Base-by-base conservation (phyloP, 495 filamentous ascomycete species). In the Tuber brumale region DNA sequence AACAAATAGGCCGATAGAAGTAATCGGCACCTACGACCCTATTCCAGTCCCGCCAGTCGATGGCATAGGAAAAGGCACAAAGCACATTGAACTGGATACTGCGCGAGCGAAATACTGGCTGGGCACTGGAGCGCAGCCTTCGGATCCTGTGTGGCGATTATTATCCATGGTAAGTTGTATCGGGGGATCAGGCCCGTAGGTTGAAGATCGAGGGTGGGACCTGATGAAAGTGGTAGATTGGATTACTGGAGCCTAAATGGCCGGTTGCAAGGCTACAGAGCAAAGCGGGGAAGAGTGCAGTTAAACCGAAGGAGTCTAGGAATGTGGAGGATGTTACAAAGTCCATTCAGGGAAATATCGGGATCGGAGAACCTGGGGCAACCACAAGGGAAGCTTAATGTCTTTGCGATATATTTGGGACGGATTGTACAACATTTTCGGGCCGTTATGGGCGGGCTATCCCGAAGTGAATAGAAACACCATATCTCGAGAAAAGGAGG, bases 91-190 rank as follows among this genome's bases (percentile, higher is more conserved):
- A 74, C 87, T 99, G 3, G 95, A 99, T 86, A 87, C 87, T 1
- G 84, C 88, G 72, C 87, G 95, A 70, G 92, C 94, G 73, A 91
- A 92, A 84, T 99, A 99, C 85, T 99, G 95, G 95, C 86, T 99
- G 21, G 95, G 95, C 83, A 94, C 97, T 16, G 95, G 95, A 5
- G 95, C 95, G 57, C 95, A 99, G 85, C 94, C 95, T 42, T 94
- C 90, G 79, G 93, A 97, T 79, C 88, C 92, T 6, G 92, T 91
- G 42, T 96, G 94, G 95, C 87, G 94, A 85, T 82, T 99, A 79
- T 84, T 99, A 84, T 86, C 86, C 72, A 90, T 97, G 92, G 95
- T 97, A 86, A 71, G 92, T 85, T 18, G 41, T 37, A 23, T 42
- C 16, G 7, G 46, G 18, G 4, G 39, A 35, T n/a, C 42, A 23